These are phyloP conservation scores for Fusarium piperis DNA, from an alignment of 2,329 filamentous ascomycete genomes.

Conservation along the genomic window DNA sequence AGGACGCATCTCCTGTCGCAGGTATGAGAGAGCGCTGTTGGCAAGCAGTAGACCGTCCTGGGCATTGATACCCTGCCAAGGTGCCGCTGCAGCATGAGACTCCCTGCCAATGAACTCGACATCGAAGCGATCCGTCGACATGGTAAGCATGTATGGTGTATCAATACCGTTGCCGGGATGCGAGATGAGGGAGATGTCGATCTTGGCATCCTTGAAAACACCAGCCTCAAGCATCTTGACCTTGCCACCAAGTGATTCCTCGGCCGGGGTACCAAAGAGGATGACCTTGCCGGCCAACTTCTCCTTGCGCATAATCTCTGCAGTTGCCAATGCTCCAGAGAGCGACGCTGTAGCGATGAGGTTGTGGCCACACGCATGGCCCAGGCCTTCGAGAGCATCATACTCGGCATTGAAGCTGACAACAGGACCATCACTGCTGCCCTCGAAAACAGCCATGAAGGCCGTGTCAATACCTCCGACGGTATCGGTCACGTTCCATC, in stretches of 20 bases:
- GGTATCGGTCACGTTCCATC: conserved; percentile 52
- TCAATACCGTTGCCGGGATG: conserved; percentile 25
- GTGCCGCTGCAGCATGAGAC: conserved; percentile 27
- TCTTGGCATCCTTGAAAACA: conserved; percentile 27
- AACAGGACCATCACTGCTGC: conserved; percentile 47
- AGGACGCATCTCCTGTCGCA: conserved; percentile 33
- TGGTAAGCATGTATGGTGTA: conserved; percentile 26
- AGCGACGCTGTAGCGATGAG: conserved; percentile 34
- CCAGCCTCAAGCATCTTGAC: conserved; percentile 35
- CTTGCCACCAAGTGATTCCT: conserved; percentile 34
- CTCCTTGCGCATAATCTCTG: conserved; percentile 30
- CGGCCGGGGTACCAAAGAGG: conserved; percentile 34
- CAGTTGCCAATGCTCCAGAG: conserved; percentile 21
- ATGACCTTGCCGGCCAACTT: conserved; percentile 32
- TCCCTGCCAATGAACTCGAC: conserved; percentile 25
- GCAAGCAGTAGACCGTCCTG: conserved; percentile 36
- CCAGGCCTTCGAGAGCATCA: conserved; percentile 30
- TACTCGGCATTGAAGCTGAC: conserved; percentile 56
- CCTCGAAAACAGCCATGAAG: conserved; percentile 54
- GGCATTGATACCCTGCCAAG: conserved; percentile 35
- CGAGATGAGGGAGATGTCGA: conserved; percentile 37
- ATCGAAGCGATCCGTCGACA: conserved; percentile 30
- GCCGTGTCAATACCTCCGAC: conserved; percentile 56
- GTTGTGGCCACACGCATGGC: conserved; percentile 37
- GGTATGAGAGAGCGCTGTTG: conserved; percentile 26